phyloP scores from a whole-genome alignment of 768 basidiomycete genomes.

The Pisolithus sp. region DNA sequence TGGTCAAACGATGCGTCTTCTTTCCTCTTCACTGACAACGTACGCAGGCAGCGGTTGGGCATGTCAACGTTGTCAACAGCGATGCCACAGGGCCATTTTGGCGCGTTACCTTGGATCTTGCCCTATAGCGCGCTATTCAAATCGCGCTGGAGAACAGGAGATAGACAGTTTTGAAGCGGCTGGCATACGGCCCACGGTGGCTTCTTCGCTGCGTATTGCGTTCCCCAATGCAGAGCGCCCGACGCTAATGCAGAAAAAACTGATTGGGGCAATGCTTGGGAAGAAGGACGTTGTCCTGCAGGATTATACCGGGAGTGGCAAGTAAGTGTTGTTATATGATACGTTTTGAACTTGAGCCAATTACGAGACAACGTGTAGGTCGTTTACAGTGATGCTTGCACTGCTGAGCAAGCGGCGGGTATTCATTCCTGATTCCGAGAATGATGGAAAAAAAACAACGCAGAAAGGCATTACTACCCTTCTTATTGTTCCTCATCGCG shows the following conservation, averaged over 20 bases:
- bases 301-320: slow-evolving; percentile 73
- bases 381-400: slow-evolving; percentile 64
- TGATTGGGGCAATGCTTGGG: slow-evolving; percentile 55
- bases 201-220: slow-evolving; percentile 44
- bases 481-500: slow-evolving; percentile 66
- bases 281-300: slow-evolving; percentile 59
- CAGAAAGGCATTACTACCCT: slow-evolving; percentile 43
- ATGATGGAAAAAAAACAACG: slow-evolving; percentile 14
- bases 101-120: slow-evolving; percentile 20
- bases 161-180: slow-evolving; percentile 40
- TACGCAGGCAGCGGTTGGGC: neutral
- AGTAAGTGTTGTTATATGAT: slow-evolving; percentile 40
- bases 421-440: slow-evolving; percentile 11
- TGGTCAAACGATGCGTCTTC: slow-evolving; percentile 14
- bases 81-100: slow-evolving; percentile 15
- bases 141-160: neutral
- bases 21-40: slow-evolving; percentile 5
- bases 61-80: slow-evolving; percentile 5
- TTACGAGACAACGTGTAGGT: slow-evolving; percentile 35
- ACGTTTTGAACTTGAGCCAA: slow-evolving; percentile 1
- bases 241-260: slow-evolving; percentile 50
- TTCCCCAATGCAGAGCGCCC: slow-evolving; percentile 58
- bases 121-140: slow-evolving; percentile 13
- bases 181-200: slow-evolving; percentile 46
- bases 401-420: slow-evolving; percentile 51